phyloP scores from a whole-genome alignment of 306 rosid species.

The Quercus bicolor region DNA sequence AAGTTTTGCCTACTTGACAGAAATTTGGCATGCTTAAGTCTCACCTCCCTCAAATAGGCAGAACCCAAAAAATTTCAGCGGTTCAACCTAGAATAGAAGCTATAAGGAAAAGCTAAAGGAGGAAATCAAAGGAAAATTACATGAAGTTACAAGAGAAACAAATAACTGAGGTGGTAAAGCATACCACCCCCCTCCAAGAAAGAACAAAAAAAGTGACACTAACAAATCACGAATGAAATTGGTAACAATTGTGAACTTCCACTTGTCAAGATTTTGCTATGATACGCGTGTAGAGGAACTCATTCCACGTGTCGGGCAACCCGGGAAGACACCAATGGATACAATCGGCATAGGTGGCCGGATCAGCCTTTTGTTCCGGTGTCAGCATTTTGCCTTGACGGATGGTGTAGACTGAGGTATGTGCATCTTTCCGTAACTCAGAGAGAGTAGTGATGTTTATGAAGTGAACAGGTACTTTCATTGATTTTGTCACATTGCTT shows the following conservation, averaged over 20 bases:
- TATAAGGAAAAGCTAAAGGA: conserved; percentile 22
- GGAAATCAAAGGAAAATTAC: conserved; percentile 29
- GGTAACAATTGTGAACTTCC: conserved; percentile 1
- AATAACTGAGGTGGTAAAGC: conserved; percentile 21
- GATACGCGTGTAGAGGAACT: conserved; percentile 68
- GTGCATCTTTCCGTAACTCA: conserved; percentile 85
- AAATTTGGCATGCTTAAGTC: background rate
- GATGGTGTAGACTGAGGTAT: conserved; percentile 81
- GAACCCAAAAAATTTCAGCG: conserved; percentile 4
- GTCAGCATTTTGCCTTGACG: conserved; percentile 78
- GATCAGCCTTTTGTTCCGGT: conserved; percentile 77
- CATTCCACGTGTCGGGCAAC: conserved; percentile 93
- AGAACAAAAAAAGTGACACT: background rate
- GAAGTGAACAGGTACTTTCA: conserved; percentile 61
- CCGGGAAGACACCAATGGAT: conserved; percentile 99
- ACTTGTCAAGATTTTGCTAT: conserved; percentile 55
- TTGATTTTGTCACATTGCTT: conserved; percentile 39
- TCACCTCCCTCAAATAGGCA: conserved; percentile 14
- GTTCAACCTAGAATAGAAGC: conserved; percentile 28
- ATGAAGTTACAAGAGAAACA: conserved; percentile 19
- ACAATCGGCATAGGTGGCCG: conserved; percentile 77
- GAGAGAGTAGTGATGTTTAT: conserved; percentile 72
- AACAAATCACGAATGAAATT: background rate
- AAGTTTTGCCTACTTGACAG: conserved; percentile 16
- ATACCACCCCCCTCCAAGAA: background rate